phyloP scores from a whole-genome alignment of 495 filamentous ascomycete species.

The Penicillium parvum region DNA sequence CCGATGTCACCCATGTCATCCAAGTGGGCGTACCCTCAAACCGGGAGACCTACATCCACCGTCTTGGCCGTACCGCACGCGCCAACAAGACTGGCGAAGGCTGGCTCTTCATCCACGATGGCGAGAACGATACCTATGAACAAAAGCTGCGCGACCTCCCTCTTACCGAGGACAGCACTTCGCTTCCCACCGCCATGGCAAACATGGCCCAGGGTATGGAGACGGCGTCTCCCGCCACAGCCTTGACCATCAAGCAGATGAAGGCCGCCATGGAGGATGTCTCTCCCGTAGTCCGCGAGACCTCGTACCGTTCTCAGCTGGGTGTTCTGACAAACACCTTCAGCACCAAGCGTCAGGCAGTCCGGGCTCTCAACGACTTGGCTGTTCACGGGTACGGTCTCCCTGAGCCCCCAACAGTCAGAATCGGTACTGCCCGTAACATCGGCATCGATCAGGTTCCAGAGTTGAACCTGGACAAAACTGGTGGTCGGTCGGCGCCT shows the following conservation, averaged over 20 bases:
- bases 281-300: slow-evolving; percentile 36
- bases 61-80: slow-evolving; percentile 67
- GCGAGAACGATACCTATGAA: slow-evolving; percentile 50
- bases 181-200: slow-evolving; percentile 47
- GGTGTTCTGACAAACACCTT: slow-evolving; percentile 29
- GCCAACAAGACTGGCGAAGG: slow-evolving; percentile 76
- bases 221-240: slow-evolving; percentile 19
- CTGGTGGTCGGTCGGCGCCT: no score
- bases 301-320: slow-evolving; percentile 52
- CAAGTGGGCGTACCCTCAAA: slow-evolving; percentile 60
- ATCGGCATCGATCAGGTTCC: slow-evolving; percentile 6
- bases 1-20: slow-evolving; percentile 66
- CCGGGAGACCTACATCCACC: slow-evolving; percentile 68
- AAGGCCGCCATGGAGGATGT: slow-evolving; percentile 31
- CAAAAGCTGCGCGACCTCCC: slow-evolving; percentile 57
- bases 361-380: slow-evolving; percentile 60
- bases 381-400: slow-evolving; percentile 58
- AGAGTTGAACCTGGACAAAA: slow-evolving; percentile 6
- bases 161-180: slow-evolving; percentile 51
- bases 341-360: slow-evolving; percentile 30
- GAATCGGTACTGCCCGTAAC: slow-evolving; percentile 27
- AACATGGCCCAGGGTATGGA: slow-evolving; percentile 46
- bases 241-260: slow-evolving; percentile 34
- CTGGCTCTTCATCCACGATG: slow-evolving; percentile 64
- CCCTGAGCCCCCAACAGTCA: slow-evolving; percentile 51